A percentile compares a stretch with the other conserved stretches of the same genome.
Conservation (phyloP, 1,284 basidiomycete genomes). For the Coniferiporia sulphurascens region DNA sequence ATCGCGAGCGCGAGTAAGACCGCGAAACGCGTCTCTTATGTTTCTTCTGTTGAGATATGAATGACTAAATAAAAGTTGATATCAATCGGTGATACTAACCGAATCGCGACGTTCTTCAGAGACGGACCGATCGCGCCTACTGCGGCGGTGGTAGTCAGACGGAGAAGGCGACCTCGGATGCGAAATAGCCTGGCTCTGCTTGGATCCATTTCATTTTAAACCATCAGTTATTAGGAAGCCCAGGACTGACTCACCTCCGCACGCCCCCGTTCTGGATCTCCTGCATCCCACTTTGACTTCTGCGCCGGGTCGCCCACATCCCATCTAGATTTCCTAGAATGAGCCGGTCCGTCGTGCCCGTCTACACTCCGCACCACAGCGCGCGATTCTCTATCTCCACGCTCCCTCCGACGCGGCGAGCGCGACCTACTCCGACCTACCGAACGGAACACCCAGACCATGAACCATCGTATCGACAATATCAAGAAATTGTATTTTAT, state of each 20-base stretch:
- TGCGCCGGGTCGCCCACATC: background rate
- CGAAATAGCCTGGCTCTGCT: background rate
- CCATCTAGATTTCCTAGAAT: background rate
- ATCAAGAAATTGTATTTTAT: background rate
- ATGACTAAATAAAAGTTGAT: background rate
- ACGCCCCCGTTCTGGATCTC: conserved; percentile 6
- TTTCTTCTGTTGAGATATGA: background rate
- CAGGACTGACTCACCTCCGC: background rate
- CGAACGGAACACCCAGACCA: background rate
- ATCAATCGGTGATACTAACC: background rate
- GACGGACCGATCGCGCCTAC: background rate
- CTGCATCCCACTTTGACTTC: conserved; percentile 13
- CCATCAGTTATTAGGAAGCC: background rate
- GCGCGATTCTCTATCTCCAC: background rate
- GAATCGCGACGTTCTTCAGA: background rate
- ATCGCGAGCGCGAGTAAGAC: background rate
- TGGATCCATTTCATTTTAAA: background rate
- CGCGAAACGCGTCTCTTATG: background rate
- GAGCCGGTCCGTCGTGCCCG: no score
- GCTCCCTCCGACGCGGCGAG: background rate
- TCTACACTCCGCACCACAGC: background rate
- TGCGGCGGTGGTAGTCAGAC: background rate
- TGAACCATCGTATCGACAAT: background rate
- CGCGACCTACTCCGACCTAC: conserved; percentile 11
- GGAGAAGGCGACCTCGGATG: background rate